Percentiles rank a stretch among this genome's conserved stretches.
These are phyloP conservation scores for Ichthyophthirius multifiliis DNA, from an alignment of 169 alveolate species.

Conservation along the genomic window DNA sequence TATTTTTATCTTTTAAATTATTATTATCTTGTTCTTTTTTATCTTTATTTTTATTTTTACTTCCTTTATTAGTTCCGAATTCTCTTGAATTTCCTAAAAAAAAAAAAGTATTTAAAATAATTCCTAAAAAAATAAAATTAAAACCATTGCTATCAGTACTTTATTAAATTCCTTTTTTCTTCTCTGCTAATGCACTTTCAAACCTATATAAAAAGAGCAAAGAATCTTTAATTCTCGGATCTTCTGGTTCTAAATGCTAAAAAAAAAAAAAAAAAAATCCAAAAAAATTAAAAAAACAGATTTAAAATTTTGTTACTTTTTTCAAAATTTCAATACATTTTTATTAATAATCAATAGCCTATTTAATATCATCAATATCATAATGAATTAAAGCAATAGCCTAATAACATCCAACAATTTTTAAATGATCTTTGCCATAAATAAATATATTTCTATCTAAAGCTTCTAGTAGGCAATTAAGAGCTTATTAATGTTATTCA, in stretches of 20 bases:
- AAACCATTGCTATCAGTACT: background rate
- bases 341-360: slow-evolving; percentile 65
- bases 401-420: slow-evolving; percentile 56
- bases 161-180: slow-evolving; percentile 11
- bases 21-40: background rate
- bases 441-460: slow-evolving; percentile 49
- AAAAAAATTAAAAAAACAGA: background rate
- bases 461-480: slow-evolving; percentile 60
- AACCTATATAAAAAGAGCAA: slow-evolving; percentile 11
- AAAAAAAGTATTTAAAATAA: background rate
- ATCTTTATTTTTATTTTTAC: background rate
- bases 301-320: slow-evolving; percentile 1
- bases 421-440: slow-evolving; percentile 59
- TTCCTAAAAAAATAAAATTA: background rate
- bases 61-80: slow-evolving; percentile 25
- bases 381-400: slow-evolving; percentile 61
- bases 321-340: slow-evolving; percentile 46
- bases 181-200: slow-evolving; percentile 24
- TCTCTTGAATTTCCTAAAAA: slow-evolving; percentile 3
- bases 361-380: slow-evolving; percentile 46
- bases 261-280: background rate
- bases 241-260: slow-evolving; percentile 18
- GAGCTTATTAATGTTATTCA: slow-evolving; percentile 59
- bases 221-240: slow-evolving; percentile 24
- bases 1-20: background rate